These are phyloP conservation scores for Hericium coralloides DNA, from an alignment of 768 basidiomycete genomes.

Conservation along the genomic window DNA sequence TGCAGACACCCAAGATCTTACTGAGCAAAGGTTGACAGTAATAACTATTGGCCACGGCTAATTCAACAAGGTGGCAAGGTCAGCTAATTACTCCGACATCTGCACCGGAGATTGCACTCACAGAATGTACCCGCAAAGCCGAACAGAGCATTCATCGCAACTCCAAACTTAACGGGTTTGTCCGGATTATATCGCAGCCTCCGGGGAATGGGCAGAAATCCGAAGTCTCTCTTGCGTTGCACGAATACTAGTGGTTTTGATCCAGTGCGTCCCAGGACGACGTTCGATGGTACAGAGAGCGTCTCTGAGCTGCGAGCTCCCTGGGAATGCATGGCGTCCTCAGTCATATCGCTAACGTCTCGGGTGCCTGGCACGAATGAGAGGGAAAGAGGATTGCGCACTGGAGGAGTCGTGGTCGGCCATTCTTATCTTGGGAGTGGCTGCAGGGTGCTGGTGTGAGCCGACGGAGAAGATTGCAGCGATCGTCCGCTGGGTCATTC, in stretches of 20 bases:
- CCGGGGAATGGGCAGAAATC: slow-evolving; percentile 38
- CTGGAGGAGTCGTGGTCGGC: no score
- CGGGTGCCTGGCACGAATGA: no score
- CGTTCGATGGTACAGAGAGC: no score
- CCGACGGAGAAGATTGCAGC: no score
- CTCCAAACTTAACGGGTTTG: slow-evolving; percentile 26
- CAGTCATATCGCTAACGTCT: no score
- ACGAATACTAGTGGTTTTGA: background rate
- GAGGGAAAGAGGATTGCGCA: no score
- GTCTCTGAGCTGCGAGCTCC: no score
- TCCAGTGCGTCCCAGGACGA: no score
- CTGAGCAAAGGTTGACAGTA: slow-evolving; percentile 79
- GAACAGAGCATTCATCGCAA: slow-evolving; percentile 36
- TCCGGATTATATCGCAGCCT: slow-evolving; percentile 31
- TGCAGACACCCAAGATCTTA: slow-evolving; percentile 22
- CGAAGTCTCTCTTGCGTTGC: slow-evolving; percentile 23
- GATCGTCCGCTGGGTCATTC: no score
- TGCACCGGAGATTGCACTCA: slow-evolving; percentile 12
- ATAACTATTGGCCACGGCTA: slow-evolving; percentile 69
- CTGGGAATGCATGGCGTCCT: no score
- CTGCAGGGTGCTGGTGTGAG: no score
- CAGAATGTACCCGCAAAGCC: slow-evolving; percentile 39
- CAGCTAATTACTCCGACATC: background rate
- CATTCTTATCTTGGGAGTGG: no score
- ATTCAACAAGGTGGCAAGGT: background rate